Conservation (phyloP, 805 yeast species). For the Brettanomyces bruxellensis region DNA sequence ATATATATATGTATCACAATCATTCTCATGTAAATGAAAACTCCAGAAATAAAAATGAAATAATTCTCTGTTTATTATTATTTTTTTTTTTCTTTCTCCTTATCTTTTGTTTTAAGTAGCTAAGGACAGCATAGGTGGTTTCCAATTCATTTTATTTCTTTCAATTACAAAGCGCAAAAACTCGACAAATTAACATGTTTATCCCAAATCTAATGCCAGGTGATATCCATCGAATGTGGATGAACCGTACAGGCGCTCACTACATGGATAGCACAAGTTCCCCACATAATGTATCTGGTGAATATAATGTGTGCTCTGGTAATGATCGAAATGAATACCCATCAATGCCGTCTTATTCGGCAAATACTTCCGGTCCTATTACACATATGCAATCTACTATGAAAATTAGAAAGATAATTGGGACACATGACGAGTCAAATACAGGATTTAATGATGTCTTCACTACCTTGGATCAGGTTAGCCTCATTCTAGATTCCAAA, state of each 20-base stretch:
- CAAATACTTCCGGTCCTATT: constrained; percentile 32
- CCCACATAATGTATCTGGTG: no score
- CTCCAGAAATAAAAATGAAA: neutral
- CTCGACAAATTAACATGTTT: constrained; percentile 27
- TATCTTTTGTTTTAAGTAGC: no score
- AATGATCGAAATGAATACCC: constrained; percentile 28
- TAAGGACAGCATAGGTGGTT: no score
- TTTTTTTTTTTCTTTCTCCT: no score
- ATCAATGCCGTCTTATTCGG: constrained; percentile 45
- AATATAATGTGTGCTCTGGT: neutral
- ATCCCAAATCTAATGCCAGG: constrained; percentile 37
- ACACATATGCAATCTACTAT: constrained; percentile 1
- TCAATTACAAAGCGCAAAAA: no score
- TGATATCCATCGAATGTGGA: constrained; percentile 39
- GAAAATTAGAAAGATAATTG: constrained; percentile 1
- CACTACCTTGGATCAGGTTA: constrained; percentile 11
- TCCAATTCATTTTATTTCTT: no score
- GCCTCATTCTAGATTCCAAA: constrained; percentile 14
- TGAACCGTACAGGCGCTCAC: constrained; percentile 9
- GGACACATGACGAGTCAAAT: neutral
- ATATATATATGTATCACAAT: no score
- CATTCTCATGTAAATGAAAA: no score
- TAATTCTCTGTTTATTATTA: neutral
- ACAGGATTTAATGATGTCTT: constrained; percentile 1
- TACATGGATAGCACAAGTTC: neutral